A percentile compares a stretch with the other conserved stretches of the same genome.
These are phyloP conservation scores for Fusarium proliferatum DNA, from an alignment of 2,329 filamentous ascomycete species.

Conservation along the genomic window DNA sequence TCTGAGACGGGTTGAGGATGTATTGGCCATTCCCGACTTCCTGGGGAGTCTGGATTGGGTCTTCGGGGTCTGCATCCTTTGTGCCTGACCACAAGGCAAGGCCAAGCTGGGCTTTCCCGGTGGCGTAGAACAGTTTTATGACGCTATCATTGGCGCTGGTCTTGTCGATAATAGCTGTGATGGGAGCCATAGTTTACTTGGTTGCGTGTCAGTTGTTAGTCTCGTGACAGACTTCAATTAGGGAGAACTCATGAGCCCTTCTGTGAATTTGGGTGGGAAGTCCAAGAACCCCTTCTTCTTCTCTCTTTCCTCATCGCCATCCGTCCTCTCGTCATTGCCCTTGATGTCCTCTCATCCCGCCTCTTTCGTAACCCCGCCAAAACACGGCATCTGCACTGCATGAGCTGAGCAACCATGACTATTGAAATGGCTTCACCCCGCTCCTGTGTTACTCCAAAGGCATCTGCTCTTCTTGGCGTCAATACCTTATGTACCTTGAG, in stretches of 20 bases:
- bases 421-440: neutral
- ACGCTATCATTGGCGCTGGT: neutral
- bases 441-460: neutral
- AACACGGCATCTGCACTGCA: neutral
- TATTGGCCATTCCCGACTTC: neutral
- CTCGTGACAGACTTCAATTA: fast-evolving
- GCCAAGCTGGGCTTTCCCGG: neutral
- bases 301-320: fast-evolving
- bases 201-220: fast-evolving
- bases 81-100: neutral
- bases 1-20: neutral
- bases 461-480: neutral
- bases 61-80: neutral
- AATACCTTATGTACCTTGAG: neutral
- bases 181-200: neutral
- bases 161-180: neutral
- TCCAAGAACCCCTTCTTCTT: neutral
- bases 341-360: neutral
- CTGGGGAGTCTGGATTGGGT: neutral
- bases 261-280: neutral
- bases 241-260: neutral
- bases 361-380: neutral
- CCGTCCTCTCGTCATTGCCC: fast-evolving
- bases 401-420: neutral
- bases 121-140: neutral